phyloP scores from a whole-genome alignment of 805 yeast species.

The Kodamaea nitidulidarum region DNA sequence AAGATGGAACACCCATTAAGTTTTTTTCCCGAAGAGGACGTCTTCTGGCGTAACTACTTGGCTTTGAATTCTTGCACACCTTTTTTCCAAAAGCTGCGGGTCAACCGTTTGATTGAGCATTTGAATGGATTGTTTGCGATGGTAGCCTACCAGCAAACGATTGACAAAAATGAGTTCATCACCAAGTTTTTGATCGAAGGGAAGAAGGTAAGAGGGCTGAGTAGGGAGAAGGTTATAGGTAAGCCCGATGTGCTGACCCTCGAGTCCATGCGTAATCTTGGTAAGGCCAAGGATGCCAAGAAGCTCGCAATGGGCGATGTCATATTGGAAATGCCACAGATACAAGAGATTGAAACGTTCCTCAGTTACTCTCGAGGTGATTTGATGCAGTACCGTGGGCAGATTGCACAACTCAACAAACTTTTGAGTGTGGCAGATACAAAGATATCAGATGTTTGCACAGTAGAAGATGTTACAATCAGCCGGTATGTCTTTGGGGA shows the following conservation, averaged over 20 bases:
- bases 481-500: not conserved
- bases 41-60: constrained; percentile 16
- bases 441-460: constrained; percentile 31
- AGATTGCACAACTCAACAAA: constrained; percentile 35
- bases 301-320: constrained; percentile 8
- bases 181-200: constrained; percentile 12
- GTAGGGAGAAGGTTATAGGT: constrained; percentile 10
- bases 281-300: not conserved
- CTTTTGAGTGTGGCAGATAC: constrained; percentile 28
- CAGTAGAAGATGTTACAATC: constrained; percentile 18
- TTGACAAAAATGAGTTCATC: constrained; percentile 8
- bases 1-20: constrained; percentile 33
- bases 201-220: constrained; percentile 16
- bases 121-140: constrained; percentile 44
- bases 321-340: constrained; percentile 18
- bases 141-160: constrained; percentile 29
- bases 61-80: constrained; percentile 14
- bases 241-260: not conserved
- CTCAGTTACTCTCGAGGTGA: constrained; percentile 45
- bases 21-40: constrained; percentile 20
- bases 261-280: not conserved
- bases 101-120: constrained; percentile 45
- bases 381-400: constrained; percentile 26
- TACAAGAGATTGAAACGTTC: constrained; percentile 45
- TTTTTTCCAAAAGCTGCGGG: constrained; percentile 40